phyloP scores from a whole-genome alignment of 805 yeast species.

The Ogataea sp. region DNA sequence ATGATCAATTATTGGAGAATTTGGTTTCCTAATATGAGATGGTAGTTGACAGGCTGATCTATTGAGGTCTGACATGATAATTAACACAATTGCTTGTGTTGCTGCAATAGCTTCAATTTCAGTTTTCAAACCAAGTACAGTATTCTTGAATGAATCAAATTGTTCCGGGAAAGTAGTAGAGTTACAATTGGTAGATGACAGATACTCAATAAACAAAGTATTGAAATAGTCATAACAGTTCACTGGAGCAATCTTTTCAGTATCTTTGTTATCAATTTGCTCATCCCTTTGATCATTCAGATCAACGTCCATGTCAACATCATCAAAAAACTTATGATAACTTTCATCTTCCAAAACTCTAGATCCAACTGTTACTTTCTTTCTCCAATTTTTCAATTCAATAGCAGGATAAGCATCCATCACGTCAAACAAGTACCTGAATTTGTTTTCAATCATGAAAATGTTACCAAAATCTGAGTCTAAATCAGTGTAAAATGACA shows the following conservation, averaged over 20 bases:
- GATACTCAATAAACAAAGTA: constrained; percentile 8
- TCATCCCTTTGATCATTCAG: too few relatives aligned
- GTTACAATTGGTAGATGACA: constrained; percentile 10
- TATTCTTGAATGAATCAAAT: constrained; percentile 10
- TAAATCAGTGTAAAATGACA: background rate
- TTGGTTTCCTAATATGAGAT: too few relatives aligned
- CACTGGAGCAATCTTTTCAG: background rate
- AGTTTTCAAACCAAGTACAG: constrained; percentile 7
- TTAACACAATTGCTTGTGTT: constrained; percentile 10
- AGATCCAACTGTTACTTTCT: background rate
- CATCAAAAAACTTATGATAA: too few relatives aligned
- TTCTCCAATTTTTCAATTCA: too few relatives aligned
- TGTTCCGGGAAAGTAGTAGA: constrained; percentile 15
- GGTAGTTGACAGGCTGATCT: too few relatives aligned
- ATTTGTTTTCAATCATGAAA: background rate
- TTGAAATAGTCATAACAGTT: constrained; percentile 11
- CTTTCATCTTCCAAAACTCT: background rate
- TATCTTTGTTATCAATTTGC: too few relatives aligned
- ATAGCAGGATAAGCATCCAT: too few relatives aligned
- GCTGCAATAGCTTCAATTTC: constrained; percentile 7
- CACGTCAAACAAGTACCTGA: background rate
- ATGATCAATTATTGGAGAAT: too few relatives aligned
- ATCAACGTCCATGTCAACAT: too few relatives aligned
- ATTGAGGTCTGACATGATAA: too few relatives aligned
- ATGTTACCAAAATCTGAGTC: background rate